Evolutionary conservation across 2,329 filamentous ascomycete species (phyloP), one percentile per base, ranked within the genome.

Genomic region (Cryphonectria naterciae): DNA sequence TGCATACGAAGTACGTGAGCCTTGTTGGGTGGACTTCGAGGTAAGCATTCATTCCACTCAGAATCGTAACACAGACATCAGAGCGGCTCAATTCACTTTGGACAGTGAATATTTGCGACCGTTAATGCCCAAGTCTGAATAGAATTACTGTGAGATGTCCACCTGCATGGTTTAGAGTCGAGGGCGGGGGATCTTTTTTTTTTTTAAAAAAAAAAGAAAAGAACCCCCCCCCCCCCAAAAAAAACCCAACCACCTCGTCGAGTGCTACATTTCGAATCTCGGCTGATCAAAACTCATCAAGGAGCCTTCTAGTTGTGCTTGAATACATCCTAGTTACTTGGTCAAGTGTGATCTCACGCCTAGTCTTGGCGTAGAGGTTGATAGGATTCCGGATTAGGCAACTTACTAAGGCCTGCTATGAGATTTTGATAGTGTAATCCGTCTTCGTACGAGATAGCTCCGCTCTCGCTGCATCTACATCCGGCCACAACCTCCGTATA

Each of bases 391-490:
- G 58, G 58, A 61, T 61, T 39, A 39, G 58, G 58, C 22, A 61
- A 35, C 32, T 25, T 15, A 35, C 19, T 39, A 35, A 61, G 15
- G 19, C 4, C 46, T 35, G 15, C 17, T 25, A 4, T 19, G 35
- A 61, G 19, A 39, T 61, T 6, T 61, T n/a, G 56, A 32, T 32
- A 32, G 25, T 35, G 39, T 1, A 39, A 39, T 39, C 58, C 58
- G 35, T 61, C 58, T 61, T 61, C 32, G 32, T 39, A 39, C 22
- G 11, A 46, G 37, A 32, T 28, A 19, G 43, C 56, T 22, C 64
- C 22, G 32, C 46, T 19, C 49, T 66, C 62, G 43, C 64, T 35
- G 41, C 41, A 54, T 58, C 54, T 61, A 28, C 32, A 62, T 49
- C 66, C 66, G 54, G 66, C 41, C 17, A 62, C 66, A 49, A 49